Evolutionary conservation across 2,329 filamentous ascomycete genomes (phyloP).

Genomic region (Venturia carpophila): DNA sequence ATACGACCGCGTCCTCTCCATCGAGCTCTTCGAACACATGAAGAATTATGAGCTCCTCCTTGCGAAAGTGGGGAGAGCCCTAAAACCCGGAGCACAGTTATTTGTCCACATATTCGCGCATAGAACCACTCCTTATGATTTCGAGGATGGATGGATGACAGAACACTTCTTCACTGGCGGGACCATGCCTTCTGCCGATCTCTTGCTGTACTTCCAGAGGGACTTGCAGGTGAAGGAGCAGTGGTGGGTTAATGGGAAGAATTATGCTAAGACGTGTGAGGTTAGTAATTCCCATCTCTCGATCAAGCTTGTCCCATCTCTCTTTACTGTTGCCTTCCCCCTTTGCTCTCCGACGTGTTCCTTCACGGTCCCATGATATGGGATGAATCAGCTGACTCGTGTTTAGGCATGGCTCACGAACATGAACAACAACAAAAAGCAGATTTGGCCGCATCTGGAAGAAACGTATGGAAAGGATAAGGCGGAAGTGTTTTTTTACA

Average conservation of each 20-base stretch:
- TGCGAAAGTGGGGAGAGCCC: conserved; percentile 51
- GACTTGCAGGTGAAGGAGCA: conserved; percentile 53
- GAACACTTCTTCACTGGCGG: conserved; percentile 66
- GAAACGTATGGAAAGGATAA: conserved; percentile 58
- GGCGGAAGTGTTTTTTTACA: conserved; percentile 55
- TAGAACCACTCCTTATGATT: conserved; percentile 59
- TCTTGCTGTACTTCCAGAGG: conserved; percentile 59
- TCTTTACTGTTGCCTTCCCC: too few relatives aligned
- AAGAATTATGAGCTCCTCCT: conserved; percentile 65
- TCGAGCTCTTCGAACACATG: conserved; percentile 71
- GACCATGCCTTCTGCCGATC: conserved; percentile 61
- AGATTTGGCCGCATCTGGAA: conserved; percentile 56
- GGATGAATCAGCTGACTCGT: neutral
- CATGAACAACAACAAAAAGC: conserved; percentile 51
- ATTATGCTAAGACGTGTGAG: conserved; percentile 65
- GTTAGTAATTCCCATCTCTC: conserved; percentile 29
- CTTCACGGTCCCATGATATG: neutral
- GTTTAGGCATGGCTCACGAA: conserved; percentile 53
- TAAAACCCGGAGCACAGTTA: conserved; percentile 57
- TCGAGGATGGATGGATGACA: conserved; percentile 67
- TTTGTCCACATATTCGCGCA: conserved; percentile 64
- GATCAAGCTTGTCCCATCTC: too few relatives aligned
- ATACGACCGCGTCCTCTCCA: conserved; percentile 60
- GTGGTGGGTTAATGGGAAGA: conserved; percentile 63
- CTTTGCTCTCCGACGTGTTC: too few relatives aligned